A percentile compares a stretch with the other conserved stretches of the same genome.
These are phyloP conservation scores for Nemania bipapillata DNA, from an alignment of 2,329 filamentous ascomycete genomes.

Conservation along the genomic window DNA sequence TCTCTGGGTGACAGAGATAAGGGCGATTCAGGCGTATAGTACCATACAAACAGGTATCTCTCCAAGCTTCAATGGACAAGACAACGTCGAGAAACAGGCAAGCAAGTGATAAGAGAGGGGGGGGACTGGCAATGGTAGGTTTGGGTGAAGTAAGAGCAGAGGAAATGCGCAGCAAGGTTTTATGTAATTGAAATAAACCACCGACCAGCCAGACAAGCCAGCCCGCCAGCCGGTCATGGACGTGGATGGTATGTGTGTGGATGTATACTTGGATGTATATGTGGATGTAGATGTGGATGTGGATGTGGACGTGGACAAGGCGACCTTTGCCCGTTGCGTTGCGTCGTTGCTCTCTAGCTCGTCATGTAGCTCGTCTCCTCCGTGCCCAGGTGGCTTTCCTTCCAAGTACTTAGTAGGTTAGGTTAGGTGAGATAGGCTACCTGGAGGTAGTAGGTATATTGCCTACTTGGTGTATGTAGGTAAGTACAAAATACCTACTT, in stretches of 20 bases:
- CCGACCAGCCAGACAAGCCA: conserved; percentile 14
- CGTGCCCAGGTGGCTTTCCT: conserved; percentile 7
- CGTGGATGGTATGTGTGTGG: conserved; percentile 7
- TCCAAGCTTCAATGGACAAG: conserved; percentile 50
- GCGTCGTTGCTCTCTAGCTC: conserved; percentile 6
- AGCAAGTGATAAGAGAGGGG: conserved; percentile 43
- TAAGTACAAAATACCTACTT: not conserved
- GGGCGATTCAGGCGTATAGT: conserved; percentile 51
- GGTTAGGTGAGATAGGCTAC: too few species aligned
- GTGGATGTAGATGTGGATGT: not conserved
- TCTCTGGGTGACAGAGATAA: conserved; percentile 48
- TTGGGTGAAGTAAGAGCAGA: conserved; percentile 57
- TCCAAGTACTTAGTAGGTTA: conserved; percentile 5
- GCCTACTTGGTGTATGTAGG: not conserved
- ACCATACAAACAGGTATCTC: conserved; percentile 32
- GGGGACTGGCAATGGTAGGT: conserved; percentile 43
- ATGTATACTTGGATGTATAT: conserved; percentile 3
- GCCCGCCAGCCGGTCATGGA: conserved; percentile 20
- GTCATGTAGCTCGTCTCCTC: conserved; percentile 9
- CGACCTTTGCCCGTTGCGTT: conserved; percentile 16
- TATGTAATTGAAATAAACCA: conserved; percentile 59
- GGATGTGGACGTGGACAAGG: conserved; percentile 6
- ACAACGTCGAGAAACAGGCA: conserved; percentile 43
- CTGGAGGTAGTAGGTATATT: not conserved
- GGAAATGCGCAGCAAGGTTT: conserved; percentile 57